phyloP scores from a whole-genome alignment of 192 early-diverging fungal genomes.

The Gigaspora rosea region DNA sequence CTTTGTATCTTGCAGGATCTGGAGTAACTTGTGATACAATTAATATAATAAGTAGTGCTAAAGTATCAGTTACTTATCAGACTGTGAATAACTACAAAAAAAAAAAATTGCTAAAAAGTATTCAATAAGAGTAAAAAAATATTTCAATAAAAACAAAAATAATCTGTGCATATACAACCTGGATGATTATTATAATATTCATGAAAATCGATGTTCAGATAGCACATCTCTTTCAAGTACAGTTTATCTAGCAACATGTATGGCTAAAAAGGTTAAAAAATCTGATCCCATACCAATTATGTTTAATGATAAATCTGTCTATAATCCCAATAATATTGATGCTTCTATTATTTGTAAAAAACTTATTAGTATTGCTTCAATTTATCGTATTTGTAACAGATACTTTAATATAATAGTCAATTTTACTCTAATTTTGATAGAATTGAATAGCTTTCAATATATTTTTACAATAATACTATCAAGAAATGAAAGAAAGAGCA shows the following conservation, averaged over 20 bases:
- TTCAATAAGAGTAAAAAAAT: background rate
- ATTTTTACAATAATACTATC: background rate
- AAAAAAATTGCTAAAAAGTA: background rate
- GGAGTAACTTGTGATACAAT: background rate
- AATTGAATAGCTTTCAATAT: background rate
- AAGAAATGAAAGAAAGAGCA: background rate
- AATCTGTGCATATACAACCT: background rate
- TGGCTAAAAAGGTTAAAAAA: background rate
- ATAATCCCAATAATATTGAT: background rate
- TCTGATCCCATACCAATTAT: background rate
- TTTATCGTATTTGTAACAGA: background rate
- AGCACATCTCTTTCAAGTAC: background rate
- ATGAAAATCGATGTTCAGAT: background rate
- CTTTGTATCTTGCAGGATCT: background rate
- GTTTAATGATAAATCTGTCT: background rate
- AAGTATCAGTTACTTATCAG: background rate
- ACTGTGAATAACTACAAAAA: background rate
- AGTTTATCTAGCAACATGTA: background rate
- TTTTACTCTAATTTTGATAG: background rate
- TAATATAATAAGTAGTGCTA: background rate
- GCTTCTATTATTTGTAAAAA: background rate
- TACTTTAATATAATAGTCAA: background rate
- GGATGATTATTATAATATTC: background rate
- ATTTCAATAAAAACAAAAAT: background rate
- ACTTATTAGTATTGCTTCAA: background rate